phyloP scores from a whole-genome alignment of 2,329 filamentous ascomycete species.

The Cladosporium sphaerospermum region DNA sequence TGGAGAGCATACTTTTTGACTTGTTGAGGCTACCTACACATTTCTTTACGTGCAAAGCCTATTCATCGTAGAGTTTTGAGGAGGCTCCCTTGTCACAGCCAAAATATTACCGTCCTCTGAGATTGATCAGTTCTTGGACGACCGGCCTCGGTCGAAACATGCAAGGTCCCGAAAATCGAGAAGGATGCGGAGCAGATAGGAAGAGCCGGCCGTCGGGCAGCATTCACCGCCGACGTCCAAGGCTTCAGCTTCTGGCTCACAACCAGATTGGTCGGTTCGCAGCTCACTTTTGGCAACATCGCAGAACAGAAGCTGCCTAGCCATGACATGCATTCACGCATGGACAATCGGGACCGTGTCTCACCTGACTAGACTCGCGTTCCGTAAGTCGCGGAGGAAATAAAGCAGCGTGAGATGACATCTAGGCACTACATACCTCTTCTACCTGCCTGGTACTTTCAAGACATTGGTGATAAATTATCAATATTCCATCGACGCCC shows the following conservation, averaged over 20 bases:
- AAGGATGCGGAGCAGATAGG: too few species aligned
- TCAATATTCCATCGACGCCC: background rate
- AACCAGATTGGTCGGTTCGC: background rate
- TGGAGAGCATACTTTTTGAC: too few species aligned
- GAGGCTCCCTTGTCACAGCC: too few species aligned
- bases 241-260: background rate
- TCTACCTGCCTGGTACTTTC: background rate
- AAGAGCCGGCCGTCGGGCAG: background rate
- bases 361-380: background rate
- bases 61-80: too few species aligned
- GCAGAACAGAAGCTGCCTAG: background rate
- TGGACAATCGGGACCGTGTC: background rate
- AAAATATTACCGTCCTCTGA: too few species aligned
- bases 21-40: too few species aligned
- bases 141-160: too few species aligned
- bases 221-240: constrained; percentile 1
- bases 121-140: too few species aligned
- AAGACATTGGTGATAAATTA: background rate
- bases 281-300: background rate
- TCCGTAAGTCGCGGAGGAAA: background rate
- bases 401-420: background rate
- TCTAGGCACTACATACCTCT: background rate
- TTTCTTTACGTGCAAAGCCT: too few species aligned
- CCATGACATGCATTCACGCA: background rate
- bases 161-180: too few species aligned